Conservation (phyloP, 345 rosid species). For the Acer negundo region DNA sequence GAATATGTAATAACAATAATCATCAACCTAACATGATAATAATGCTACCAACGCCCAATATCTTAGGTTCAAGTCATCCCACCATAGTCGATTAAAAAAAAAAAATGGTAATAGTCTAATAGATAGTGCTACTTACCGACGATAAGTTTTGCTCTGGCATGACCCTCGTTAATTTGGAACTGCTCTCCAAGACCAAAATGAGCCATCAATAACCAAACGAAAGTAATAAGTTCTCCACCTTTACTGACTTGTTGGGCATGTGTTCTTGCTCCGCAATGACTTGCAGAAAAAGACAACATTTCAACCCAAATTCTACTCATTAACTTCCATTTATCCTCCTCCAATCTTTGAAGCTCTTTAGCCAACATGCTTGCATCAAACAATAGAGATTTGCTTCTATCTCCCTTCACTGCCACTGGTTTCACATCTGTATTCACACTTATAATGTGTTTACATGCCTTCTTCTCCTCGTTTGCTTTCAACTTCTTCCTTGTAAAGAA, state of each 20-base stretch:
- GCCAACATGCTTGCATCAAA: constrained; percentile 64
- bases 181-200: constrained; percentile 65
- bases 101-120: too few species aligned
- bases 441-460: constrained; percentile 28
- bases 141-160: constrained; percentile 55
- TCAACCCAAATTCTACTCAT: constrained; percentile 69
- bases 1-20: too few species aligned
- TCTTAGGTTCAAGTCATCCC: too few species aligned
- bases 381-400: constrained; percentile 61
- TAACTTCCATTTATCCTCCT: constrained; percentile 48
- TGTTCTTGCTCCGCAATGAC: constrained; percentile 49
- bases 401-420: constrained; percentile 54
- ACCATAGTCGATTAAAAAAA: too few species aligned
- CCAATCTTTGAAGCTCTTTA: constrained; percentile 30
- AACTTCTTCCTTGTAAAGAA: constrained; percentile 36
- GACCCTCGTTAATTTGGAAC: constrained; percentile 58
- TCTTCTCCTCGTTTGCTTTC: background rate
- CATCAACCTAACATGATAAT: too few species aligned
- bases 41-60: too few species aligned
- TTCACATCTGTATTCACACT: constrained; percentile 30
- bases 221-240: constrained; percentile 67
- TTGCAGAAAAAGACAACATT: constrained; percentile 52
- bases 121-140: constrained; percentile 42
- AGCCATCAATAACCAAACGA: constrained; percentile 76
- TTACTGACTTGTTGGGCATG: constrained; percentile 64